phyloP scores from a whole-genome alignment of 345 rosid species.

The Lepidium africanum region DNA sequence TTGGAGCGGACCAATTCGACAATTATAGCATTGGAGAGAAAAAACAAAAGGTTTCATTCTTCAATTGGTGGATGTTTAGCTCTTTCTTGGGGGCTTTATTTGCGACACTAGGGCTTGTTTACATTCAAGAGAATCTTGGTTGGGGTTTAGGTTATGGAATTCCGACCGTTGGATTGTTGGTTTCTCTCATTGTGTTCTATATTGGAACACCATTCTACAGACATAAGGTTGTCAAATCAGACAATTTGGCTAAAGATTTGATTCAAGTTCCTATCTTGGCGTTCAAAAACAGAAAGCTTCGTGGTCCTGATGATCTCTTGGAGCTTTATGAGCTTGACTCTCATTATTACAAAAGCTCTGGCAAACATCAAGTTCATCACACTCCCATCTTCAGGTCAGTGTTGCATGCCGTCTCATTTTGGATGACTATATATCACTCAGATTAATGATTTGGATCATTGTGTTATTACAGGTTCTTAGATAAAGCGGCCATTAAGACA shows the following conservation, averaged over 20 bases:
- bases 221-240: constrained; percentile 54
- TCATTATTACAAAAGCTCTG: constrained; percentile 44
- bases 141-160: constrained; percentile 91
- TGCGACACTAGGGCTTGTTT: constrained; percentile 77
- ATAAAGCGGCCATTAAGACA: constrained; percentile 74
- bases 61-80: constrained; percentile 98
- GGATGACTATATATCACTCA: not conserved
- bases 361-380: constrained; percentile 61
- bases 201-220: constrained; percentile 78
- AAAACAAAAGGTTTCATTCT: constrained; percentile 68
- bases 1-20: constrained; percentile 96
- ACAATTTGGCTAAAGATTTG: constrained; percentile 57
- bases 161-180: constrained; percentile 62
- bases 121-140: constrained; percentile 81
- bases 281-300: constrained; percentile 49
- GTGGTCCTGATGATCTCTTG: constrained; percentile 38
- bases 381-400: constrained; percentile 56
- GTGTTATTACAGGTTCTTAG: constrained; percentile 52
- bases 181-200: constrained; percentile 65
- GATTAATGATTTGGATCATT: not conserved
- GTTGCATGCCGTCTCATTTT: constrained; percentile 1
- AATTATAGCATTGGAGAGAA: constrained; percentile 50
- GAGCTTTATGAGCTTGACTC: constrained; percentile 58
- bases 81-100: constrained; percentile 66
- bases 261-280: constrained; percentile 51